These are phyloP conservation scores for Plasmopara muralis DNA, from an alignment of 352 stramenopile genomes.

Conservation along the genomic window DNA sequence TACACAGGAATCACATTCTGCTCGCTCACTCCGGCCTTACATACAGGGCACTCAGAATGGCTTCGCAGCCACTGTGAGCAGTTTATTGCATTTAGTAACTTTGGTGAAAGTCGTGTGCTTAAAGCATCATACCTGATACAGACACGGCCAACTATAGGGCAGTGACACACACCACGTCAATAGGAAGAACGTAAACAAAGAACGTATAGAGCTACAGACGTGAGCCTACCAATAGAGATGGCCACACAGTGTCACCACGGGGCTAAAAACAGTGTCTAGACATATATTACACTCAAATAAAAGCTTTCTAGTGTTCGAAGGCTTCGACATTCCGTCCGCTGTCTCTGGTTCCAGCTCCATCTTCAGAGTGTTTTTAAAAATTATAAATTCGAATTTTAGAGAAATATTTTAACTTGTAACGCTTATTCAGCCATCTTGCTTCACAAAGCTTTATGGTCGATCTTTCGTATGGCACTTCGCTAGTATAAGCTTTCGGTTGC, in stretches of 20 bases:
- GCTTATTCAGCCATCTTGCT: slow-evolving; percentile 38
- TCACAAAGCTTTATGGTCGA: slow-evolving; percentile 30
- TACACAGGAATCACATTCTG: slow-evolving; percentile 89
- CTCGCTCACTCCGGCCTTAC: slow-evolving; percentile 85
- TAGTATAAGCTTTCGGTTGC: slow-evolving; percentile 39
- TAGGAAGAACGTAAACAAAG: not conserved
- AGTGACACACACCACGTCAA: slow-evolving; percentile 10
- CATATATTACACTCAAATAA: slow-evolving; percentile 89
- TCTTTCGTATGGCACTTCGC: slow-evolving; percentile 22
- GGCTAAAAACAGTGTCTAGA: slow-evolving; percentile 76
- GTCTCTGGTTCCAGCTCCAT: slow-evolving; percentile 7
- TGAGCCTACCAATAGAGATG: slow-evolving; percentile 81
- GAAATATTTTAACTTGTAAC: slow-evolving; percentile 4
- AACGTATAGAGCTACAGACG: not conserved
- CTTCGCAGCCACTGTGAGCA: slow-evolving; percentile 57
- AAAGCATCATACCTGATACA: slow-evolving; percentile 56
- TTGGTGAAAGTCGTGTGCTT: not conserved
- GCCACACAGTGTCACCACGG: slow-evolving; percentile 86
- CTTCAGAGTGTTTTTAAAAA: slow-evolving; percentile 1
- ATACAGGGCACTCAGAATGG: slow-evolving; percentile 85
- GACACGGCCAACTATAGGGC: slow-evolving; percentile 64
- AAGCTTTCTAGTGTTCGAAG: slow-evolving; percentile 7
- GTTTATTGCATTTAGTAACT: not conserved
- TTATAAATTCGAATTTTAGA: slow-evolving; percentile 2
- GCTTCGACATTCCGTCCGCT: slow-evolving; percentile 9